Conservation (phyloP, 2,329 filamentous ascomycete species). For the Zymoseptoria ardabiliae region DNA sequence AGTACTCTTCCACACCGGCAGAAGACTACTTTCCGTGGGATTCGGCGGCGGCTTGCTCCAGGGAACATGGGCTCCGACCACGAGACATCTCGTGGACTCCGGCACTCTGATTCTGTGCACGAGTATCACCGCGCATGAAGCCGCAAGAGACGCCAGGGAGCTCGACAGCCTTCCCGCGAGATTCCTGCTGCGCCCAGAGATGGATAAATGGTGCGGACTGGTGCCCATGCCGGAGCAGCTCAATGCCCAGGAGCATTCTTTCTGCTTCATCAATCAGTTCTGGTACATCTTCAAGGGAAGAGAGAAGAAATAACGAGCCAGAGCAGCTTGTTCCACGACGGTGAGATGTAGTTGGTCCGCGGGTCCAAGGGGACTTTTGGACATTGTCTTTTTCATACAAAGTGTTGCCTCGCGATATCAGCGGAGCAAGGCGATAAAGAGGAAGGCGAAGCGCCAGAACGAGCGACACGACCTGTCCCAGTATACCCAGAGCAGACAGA, state of each 20-base stretch:
- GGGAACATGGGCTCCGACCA: background rate
- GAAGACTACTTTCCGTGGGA: too few relatives aligned
- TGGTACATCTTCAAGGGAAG: conserved; percentile 4
- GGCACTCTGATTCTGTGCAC: conserved; percentile 1
- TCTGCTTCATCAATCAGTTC: conserved; percentile 1
- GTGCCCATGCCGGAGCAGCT: background rate
- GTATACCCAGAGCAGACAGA: background rate
- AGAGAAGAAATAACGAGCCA: background rate
- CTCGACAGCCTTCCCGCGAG: background rate
- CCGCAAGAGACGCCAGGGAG: background rate
- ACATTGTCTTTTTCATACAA: background rate
- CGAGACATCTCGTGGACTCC: background rate
- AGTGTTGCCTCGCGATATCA: background rate
- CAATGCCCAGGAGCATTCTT: background rate
- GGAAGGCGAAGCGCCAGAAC: background rate
- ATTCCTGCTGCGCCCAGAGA: background rate
- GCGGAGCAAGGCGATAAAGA: background rate
- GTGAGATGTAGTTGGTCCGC: background rate
- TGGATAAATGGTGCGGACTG: conserved; percentile 4
- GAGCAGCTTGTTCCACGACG: background rate
- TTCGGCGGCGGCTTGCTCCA: too few relatives aligned
- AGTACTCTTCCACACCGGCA: background rate
- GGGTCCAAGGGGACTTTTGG: background rate
- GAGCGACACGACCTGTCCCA: background rate
- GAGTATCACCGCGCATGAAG: background rate